Evolutionary conservation across 768 basidiomycete species (phyloP), one percentile per base, ranked within the genome.

Genomic region (Amanita subjunquillea): DNA sequence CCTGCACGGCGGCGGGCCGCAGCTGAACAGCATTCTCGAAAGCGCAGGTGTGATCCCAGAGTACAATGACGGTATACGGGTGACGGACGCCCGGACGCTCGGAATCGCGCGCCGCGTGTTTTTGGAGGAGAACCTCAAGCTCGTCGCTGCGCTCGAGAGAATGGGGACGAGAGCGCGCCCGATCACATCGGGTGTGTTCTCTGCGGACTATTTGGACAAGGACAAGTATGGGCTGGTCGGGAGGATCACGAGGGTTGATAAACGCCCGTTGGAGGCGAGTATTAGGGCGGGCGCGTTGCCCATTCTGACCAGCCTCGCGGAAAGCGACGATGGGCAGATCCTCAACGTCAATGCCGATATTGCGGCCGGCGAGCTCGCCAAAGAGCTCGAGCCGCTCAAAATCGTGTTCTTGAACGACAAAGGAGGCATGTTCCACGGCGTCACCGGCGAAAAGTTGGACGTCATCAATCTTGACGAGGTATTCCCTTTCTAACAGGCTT

Each of bases 341-440:
- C 76, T 98, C 57, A 99, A 99, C 62, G 96, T 99, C 66, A 99
- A 98, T 63, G 96, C 96, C 20, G 96, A 99, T 65, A 89, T 98
- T 56, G 96, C 96, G 2, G 95, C 96, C 1, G 96, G 95, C 38
- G 96, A 99, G 69, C 80, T 99, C 17, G 88, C 95, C 6, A 96
- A 97, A 72, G 95, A 98, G 66, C 76, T 99, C 23, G 95, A 98
- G 69, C 96, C 96, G 20, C 82, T 95, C 73, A 99, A 98, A 73
- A 98, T 98, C 47, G 95, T 99, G 30, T 98, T 93, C 71, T 66
- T 99, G 63, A 96, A 97, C 65, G 96, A 99, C 62, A 97, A 98
- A 71, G 96, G 96, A 55, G 96, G 96, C 29, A 74, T 99, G 59
- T 97, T 85, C 82, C 96, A 99, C 63, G 96, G 96, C 48, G 85